phyloP scores from a whole-genome alignment of 2,329 filamentous ascomycete genomes.

The Penicillium brevicompactum region DNA sequence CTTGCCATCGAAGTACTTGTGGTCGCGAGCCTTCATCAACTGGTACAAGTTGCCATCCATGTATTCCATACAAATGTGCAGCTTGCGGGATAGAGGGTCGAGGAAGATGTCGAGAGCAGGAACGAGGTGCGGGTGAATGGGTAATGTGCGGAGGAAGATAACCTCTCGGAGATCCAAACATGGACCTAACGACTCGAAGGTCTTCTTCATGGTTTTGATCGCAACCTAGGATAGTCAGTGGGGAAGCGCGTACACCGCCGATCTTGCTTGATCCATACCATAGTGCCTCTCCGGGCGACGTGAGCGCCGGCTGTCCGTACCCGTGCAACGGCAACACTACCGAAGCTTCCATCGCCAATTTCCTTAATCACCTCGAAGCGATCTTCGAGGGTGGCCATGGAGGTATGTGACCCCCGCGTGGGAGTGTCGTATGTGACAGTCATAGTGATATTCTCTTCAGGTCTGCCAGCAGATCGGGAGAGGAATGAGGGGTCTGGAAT shows the following conservation, averaged over 20 bases:
- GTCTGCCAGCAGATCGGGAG: slow-evolving; percentile 46
- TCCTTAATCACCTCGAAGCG: slow-evolving; percentile 97
- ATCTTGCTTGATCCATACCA: slow-evolving; percentile 64
- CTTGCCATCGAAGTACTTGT: slow-evolving; percentile 85
- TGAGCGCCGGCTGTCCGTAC: slow-evolving; percentile 87
- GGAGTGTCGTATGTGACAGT: slow-evolving; percentile 74
- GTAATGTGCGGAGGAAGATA: slow-evolving; percentile 89
- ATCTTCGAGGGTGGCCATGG: slow-evolving; percentile 72
- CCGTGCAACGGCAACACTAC: slow-evolving; percentile 88
- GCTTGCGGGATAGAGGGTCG: slow-evolving; percentile 91
- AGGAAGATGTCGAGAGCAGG: slow-evolving; percentile 97
- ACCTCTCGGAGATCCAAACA: slow-evolving; percentile 95
- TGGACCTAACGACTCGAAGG: slow-evolving; percentile 85
- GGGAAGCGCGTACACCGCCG: slow-evolving; percentile 3
- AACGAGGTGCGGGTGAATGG: slow-evolving; percentile 87
- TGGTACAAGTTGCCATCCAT: slow-evolving; percentile 99
- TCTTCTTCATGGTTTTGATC: slow-evolving; percentile 99
- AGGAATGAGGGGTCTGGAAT: slow-evolving; percentile 8
- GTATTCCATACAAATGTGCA: slow-evolving; percentile 98
- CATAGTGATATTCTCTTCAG: slow-evolving; percentile 58
- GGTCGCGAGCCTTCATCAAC: slow-evolving; percentile 96
- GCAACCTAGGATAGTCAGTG: slow-evolving; percentile 67
- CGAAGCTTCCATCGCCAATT: slow-evolving; percentile 98
- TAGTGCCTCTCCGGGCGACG: slow-evolving; percentile 84
- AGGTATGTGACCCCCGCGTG: slow-evolving; percentile 63